Conservation (phyloP, 805 yeast species). For the Sungouiella thailandica region DNA sequence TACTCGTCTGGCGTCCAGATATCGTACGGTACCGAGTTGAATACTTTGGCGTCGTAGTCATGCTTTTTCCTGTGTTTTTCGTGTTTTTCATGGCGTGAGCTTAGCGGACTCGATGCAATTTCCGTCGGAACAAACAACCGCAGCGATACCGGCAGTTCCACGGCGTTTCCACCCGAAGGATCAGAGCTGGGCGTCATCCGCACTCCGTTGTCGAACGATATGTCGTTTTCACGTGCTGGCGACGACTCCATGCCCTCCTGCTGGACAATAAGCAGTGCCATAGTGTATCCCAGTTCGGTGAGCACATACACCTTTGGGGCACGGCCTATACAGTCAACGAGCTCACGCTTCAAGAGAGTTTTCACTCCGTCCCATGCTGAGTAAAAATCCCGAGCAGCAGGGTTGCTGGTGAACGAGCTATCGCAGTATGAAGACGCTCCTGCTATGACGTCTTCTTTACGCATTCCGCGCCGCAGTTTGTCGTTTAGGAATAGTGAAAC, state of each 20-base stretch:
- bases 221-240: slow-evolving; percentile 17
- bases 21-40: slow-evolving; percentile 29
- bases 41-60: slow-evolving; percentile 18
- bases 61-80: slow-evolving; percentile 12
- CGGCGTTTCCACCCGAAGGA: neutral
- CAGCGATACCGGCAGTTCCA: neutral
- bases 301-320: slow-evolving; percentile 53
- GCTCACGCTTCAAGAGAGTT: slow-evolving; percentile 54
- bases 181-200: slow-evolving; percentile 20
- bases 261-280: slow-evolving; percentile 53
- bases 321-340: slow-evolving; percentile 52
- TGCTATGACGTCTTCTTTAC: slow-evolving; percentile 53
- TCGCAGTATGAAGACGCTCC: slow-evolving; percentile 54
- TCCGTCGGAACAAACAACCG: slow-evolving; percentile 1
- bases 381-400: slow-evolving; percentile 56
- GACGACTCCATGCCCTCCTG: slow-evolving; percentile 34
- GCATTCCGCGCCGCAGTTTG: slow-evolving; percentile 48
- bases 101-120: slow-evolving; percentile 2
- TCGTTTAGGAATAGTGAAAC: slow-evolving; percentile 53
- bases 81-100: neutral
- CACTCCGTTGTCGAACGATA: slow-evolving; percentile 33
- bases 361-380: slow-evolving; percentile 75
- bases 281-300: slow-evolving; percentile 62
- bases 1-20: slow-evolving; percentile 62
- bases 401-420: slow-evolving; percentile 53